Conservation (phyloP, 2,329 filamentous ascomycete genomes). For the Aspergillus fumigatus region DNA sequence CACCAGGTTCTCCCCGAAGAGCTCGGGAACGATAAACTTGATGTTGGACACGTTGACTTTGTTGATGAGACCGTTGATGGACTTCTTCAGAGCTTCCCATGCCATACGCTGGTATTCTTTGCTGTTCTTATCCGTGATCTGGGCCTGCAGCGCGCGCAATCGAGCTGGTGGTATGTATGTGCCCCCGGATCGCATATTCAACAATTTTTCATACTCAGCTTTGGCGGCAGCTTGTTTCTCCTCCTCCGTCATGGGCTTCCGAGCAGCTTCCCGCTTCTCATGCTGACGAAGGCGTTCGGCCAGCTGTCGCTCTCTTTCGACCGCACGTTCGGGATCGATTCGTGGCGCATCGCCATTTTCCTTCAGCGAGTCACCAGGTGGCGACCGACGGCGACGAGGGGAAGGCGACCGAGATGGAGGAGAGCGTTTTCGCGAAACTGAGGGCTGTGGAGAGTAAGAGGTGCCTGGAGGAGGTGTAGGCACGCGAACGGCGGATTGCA, state of each 20-base stretch:
- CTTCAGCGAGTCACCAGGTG: slow-evolving; percentile 33
- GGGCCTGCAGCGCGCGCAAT: slow-evolving; percentile 84
- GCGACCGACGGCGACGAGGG: slow-evolving; percentile 47
- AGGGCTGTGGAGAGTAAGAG: slow-evolving; percentile 45
- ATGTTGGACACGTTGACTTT: slow-evolving; percentile 98
- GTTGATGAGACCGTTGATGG: slow-evolving; percentile 97
- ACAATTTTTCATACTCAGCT: slow-evolving; percentile 86
- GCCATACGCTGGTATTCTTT: slow-evolving; percentile 99
- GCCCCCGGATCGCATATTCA: slow-evolving; percentile 89
- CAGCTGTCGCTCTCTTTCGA: slow-evolving; percentile 48
- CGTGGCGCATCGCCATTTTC: slow-evolving; percentile 42
- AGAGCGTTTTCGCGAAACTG: slow-evolving; percentile 54
- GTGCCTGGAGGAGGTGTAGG: slow-evolving; percentile 52
- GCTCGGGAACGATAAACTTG: slow-evolving; percentile 92
- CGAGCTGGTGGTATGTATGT: slow-evolving; percentile 94
- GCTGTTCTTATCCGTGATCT: slow-evolving; percentile 92
- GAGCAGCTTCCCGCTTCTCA: slow-evolving; percentile 44
- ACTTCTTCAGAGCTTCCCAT: slow-evolving; percentile 98
- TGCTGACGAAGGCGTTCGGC: slow-evolving; percentile 51
- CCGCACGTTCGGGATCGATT: slow-evolving; percentile 47
- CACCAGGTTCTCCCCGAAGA: slow-evolving; percentile 91
- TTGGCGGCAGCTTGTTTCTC: slow-evolving; percentile 85
- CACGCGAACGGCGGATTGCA: slow-evolving; percentile 56
- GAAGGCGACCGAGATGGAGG: slow-evolving; percentile 52
- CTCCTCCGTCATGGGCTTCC: slow-evolving; percentile 63